Percentiles rank a stretch among this genome's conserved stretches.
These are phyloP conservation scores for Durotheca rogersii DNA, from an alignment of 495 filamentous ascomycete genomes.

Conservation along the genomic window DNA sequence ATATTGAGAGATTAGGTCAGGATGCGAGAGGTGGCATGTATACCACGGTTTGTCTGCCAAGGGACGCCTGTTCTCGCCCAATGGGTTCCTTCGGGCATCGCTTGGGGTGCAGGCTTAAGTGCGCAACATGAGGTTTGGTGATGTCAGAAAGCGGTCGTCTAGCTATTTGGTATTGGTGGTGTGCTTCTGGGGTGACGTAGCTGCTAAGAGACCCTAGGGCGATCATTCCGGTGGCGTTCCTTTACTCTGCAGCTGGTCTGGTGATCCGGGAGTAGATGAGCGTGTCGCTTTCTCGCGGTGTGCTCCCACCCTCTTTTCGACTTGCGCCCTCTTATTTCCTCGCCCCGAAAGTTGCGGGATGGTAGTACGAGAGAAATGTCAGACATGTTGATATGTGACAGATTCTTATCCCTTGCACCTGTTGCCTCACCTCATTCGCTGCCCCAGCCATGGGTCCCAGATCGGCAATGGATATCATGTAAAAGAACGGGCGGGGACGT, in stretches of 20 bases:
- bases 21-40: constrained; percentile 16
- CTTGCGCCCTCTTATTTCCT: constrained; percentile 4
- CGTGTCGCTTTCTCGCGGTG: constrained; percentile 25
- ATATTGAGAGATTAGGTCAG: constrained; percentile 15
- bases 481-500: constrained; percentile 20
- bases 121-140: constrained; percentile 15
- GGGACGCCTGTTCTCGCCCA: constrained; percentile 4
- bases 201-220: constrained; percentile 16
- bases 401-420: constrained; percentile 29
- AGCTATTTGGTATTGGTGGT: constrained; percentile 13
- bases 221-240: constrained; percentile 24
- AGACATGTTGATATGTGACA: constrained; percentile 32
- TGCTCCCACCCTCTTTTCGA: constrained; percentile 9
- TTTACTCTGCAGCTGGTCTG: constrained; percentile 12
- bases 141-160: constrained; percentile 26
- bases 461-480: constrained; percentile 34
- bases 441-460: constrained; percentile 32
- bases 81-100: constrained; percentile 1
- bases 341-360: constrained; percentile 20
- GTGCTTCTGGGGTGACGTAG: constrained; percentile 26
- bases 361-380: constrained; percentile 25
- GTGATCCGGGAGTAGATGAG: constrained; percentile 19
- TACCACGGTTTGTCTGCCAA: constrained; percentile 2
- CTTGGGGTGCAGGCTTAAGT: constrained; percentile 8
- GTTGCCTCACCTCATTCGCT: constrained; percentile 28